Evolutionary conservation across 768 basidiomycete species (phyloP), one percentile per base, ranked within the genome.

Genomic region (Leccinum boreale): DNA sequence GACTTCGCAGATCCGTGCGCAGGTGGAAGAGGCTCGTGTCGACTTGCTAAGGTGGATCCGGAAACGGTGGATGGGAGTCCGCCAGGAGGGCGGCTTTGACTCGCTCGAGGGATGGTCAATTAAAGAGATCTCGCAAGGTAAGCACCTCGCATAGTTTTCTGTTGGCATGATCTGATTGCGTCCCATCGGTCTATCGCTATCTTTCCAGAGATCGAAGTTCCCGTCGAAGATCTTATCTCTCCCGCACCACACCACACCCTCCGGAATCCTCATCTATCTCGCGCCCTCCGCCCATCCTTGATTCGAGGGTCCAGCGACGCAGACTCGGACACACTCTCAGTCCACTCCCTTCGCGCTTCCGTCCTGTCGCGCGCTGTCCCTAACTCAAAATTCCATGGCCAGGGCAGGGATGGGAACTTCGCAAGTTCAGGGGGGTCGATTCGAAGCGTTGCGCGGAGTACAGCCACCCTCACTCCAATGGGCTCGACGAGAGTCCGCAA

Each of bases 81-180:
- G 87, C 12, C 84, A 87, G 50, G 85, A 85, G 52, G 83, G 84
- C n/a, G 92, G 90, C 0, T 96, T 98, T 64, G 86, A 89, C 52
- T 68, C 74, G 4, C 78, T 98, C n/a, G 92, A 96, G 50, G 81
- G 80, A 4, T 97, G 93, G 92, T 85, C 89, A 0, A 70, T 95
- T 54, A 88, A 92, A 69, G 96, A 98, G 67, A 92, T 98, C 42
- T 70, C 72, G 3, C 72, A 70, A 61, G 72, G 72, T 72, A 35
- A 14, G 63, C 31, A 14, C n/a, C 15, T 55, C 9, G 5, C 24
- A 33, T 23, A 11, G 3, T 14, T 39, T 53, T 31, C 9, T 24
- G 19, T 31, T 26, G 12, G 4, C 17, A 7, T 31, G 24, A 26
- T 52, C 50, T n/a, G 6, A 44, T 35, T 42, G 33, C 60, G 35